A percentile compares a stretch with the other conserved stretches of the same genome.
Conservation (phyloP, 345 rosid species). For the Clausena lansium region DNA sequence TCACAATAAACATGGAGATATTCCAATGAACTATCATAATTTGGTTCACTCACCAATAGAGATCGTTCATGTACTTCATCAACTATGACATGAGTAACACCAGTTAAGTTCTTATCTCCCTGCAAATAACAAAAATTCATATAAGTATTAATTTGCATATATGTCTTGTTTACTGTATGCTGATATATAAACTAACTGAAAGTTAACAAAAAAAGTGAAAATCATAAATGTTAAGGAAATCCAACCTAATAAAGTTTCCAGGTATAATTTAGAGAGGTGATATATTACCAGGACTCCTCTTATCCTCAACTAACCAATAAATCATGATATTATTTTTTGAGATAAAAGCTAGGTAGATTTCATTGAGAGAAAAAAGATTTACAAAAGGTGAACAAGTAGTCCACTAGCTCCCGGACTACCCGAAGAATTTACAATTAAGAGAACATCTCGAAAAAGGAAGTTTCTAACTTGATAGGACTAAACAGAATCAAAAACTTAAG, state of each 20-base stretch:
- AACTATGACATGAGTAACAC: slow-evolving; percentile 79
- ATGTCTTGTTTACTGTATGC: background rate
- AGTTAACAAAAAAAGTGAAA: background rate
- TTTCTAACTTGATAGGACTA: too few relatives aligned
- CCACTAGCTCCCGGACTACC: too few relatives aligned
- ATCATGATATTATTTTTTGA: too few relatives aligned
- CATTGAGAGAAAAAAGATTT: too few relatives aligned
- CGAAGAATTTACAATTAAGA: too few relatives aligned
- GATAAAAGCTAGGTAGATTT: too few relatives aligned
- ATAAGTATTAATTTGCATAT: background rate
- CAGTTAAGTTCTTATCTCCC: slow-evolving; percentile 74
- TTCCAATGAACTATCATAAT: slow-evolving; percentile 2
- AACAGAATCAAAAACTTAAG: too few relatives aligned
- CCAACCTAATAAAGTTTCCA: background rate
- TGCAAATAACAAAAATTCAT: slow-evolving; percentile 24
- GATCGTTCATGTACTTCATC: slow-evolving; percentile 99
- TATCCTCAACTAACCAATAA: background rate
- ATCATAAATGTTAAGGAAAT: background rate
- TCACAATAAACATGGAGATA: background rate
- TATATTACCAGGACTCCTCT: background rate
- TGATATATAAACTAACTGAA: background rate
- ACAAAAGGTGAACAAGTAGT: too few relatives aligned
- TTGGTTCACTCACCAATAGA: slow-evolving; percentile 61
- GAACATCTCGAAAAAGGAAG: too few relatives aligned
- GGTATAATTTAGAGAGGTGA: background rate